Evolutionary conservation across 192 early-diverging fungal species (phyloP).

Genomic region (Phycomyces blakesleeanus): DNA sequence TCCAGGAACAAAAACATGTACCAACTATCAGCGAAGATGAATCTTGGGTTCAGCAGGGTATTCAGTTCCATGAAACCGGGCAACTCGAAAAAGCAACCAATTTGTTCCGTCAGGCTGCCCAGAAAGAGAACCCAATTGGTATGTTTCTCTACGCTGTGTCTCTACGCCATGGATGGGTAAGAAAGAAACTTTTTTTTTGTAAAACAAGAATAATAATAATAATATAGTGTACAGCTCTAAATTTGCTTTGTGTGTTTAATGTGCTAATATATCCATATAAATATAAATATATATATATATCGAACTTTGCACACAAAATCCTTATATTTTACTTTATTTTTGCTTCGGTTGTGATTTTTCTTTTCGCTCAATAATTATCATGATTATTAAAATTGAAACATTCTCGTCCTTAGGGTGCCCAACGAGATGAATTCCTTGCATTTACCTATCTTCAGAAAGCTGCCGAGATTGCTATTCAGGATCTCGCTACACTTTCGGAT

Average conservation of each 20-base stretch:
- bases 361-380: not conserved
- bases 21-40: not conserved
- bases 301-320: too few relatives aligned
- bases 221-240: too few relatives aligned
- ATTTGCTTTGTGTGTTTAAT: too few relatives aligned
- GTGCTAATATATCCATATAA: too few relatives aligned
- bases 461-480: slow-evolving; percentile 65
- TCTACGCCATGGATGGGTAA: slow-evolving; percentile 76
- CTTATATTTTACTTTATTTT: too few relatives aligned
- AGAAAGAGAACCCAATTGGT: slow-evolving; percentile 62
- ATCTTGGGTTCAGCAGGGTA: slow-evolving; percentile 54
- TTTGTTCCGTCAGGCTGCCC: slow-evolving; percentile 69
- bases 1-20: too few relatives aligned
- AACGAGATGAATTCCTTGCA: slow-evolving; percentile 61
- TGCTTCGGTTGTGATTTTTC: too few relatives aligned
- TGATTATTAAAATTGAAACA: not conserved
- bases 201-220: too few relatives aligned
- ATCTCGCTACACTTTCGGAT: slow-evolving; percentile 42
- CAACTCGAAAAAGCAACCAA: slow-evolving; percentile 70
- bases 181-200: slow-evolving; percentile 24
- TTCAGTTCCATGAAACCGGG: slow-evolving; percentile 69
- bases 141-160: slow-evolving; percentile 80
- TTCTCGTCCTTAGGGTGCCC: slow-evolving; percentile 47
- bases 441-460: slow-evolving; percentile 73
- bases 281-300: not conserved